phyloP scores from a whole-genome alignment of 495 filamentous ascomycete genomes.

The Xylaria intraflava region DNA sequence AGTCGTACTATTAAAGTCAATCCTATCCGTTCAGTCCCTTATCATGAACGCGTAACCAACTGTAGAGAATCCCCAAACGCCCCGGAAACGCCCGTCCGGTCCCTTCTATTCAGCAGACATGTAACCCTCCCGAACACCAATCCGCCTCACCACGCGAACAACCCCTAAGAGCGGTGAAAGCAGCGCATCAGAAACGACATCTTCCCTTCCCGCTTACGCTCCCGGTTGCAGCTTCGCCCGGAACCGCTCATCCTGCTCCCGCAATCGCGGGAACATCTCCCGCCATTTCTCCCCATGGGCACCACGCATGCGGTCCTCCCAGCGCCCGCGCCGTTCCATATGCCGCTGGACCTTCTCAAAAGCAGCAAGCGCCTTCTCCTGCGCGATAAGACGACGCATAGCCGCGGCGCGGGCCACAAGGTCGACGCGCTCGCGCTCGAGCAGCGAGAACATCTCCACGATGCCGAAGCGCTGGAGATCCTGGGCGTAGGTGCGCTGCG shows the following conservation, averaged over 20 bases:
- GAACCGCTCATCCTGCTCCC: not conserved
- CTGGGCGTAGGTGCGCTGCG: too few species aligned
- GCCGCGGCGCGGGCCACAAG: constrained; percentile 33
- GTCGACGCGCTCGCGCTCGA: constrained; percentile 23
- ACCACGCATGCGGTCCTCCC: constrained; percentile 14
- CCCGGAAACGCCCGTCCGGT: too few species aligned
- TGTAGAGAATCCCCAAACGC: too few species aligned
- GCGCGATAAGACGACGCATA: constrained; percentile 42
- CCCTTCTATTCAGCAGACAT: too few species aligned
- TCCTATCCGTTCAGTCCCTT: too few species aligned
- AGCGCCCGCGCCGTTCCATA: constrained; percentile 8
- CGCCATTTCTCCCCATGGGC: constrained; percentile 15
- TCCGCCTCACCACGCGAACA: too few species aligned
- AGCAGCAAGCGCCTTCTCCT: constrained; percentile 39
- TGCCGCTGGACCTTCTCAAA: constrained; percentile 30
- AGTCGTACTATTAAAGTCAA: too few species aligned
- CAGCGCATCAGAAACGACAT: too few species aligned
- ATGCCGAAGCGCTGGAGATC: too few species aligned
- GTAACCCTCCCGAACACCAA: too few species aligned
- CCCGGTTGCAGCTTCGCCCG: not conserved
- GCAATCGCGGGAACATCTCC: constrained; percentile 1
- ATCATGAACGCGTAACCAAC: too few species aligned
- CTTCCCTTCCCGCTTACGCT: not conserved
- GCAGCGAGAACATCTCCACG: not conserved
- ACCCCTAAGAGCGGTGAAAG: too few species aligned